Conservation (phyloP, 495 filamentous ascomycete genomes). For the Massariosphaeria phaeospora region DNA sequence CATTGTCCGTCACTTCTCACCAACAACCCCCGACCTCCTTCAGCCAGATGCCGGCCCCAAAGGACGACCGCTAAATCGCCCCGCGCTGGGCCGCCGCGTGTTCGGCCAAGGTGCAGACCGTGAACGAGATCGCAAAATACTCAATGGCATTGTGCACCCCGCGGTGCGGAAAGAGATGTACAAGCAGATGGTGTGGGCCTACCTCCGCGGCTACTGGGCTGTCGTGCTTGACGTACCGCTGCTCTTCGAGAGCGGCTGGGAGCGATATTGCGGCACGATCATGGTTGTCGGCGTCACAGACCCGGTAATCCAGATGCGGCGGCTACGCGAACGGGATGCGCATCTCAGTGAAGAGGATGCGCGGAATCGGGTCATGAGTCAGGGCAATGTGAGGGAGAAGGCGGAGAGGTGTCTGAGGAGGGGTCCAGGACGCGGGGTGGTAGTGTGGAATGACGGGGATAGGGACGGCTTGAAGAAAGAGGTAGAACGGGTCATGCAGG, state of each 20-base stretch:
- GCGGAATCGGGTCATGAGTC: slow-evolving; percentile 70
- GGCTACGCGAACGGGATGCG: slow-evolving; percentile 66
- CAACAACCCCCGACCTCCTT: slow-evolving; percentile 79
- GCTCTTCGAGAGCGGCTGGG: slow-evolving; percentile 80
- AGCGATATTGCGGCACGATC: slow-evolving; percentile 72
- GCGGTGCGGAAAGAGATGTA: slow-evolving; percentile 75
- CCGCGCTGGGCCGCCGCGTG: slow-evolving; percentile 75
- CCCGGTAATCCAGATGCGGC: slow-evolving; percentile 69
- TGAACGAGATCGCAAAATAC: slow-evolving; percentile 59
- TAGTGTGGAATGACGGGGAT: slow-evolving; percentile 82
- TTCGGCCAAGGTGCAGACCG: slow-evolving; percentile 68
- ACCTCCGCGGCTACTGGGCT: slow-evolving; percentile 70
- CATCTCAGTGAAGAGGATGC: slow-evolving; percentile 74
- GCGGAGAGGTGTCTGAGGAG: slow-evolving; percentile 62
- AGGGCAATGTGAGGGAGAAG: slow-evolving; percentile 80
- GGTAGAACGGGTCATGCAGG: slow-evolving; percentile 57
- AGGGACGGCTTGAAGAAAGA: slow-evolving; percentile 61
- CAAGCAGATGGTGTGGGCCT: slow-evolving; percentile 48
- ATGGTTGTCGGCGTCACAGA: slow-evolving; percentile 78
- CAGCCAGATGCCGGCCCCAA: slow-evolving; percentile 46
- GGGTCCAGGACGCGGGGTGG: slow-evolving; percentile 59
- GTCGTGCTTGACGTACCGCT: slow-evolving; percentile 91
- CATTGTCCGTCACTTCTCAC: slow-evolving; percentile 72
- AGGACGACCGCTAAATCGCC: slow-evolving; percentile 73
- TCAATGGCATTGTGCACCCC: slow-evolving; percentile 92